These are phyloP conservation scores for Acanthamoeba royreba DNA, from an alignment of 208 protist species.

Conservation along the genomic window DNA sequence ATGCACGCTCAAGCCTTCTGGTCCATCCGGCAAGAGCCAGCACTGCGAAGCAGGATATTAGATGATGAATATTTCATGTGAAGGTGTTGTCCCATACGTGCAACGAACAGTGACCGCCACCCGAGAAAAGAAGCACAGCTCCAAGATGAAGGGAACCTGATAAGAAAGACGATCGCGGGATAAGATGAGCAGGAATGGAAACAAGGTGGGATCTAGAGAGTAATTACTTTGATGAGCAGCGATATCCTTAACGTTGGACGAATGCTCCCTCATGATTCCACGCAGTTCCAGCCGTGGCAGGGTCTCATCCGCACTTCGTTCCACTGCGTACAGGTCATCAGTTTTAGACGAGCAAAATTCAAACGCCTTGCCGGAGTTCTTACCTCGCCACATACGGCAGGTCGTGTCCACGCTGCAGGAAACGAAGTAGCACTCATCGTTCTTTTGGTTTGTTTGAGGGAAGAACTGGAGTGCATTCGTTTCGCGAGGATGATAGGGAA, in stretches of 20 bases:
- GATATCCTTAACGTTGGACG: background rate
- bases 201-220: no score
- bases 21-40: background rate
- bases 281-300: background rate
- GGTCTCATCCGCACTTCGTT: no score
- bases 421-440: background rate
- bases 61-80: no score
- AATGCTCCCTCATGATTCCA: background rate
- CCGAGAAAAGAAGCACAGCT: background rate
- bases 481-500: background rate
- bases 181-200: background rate
- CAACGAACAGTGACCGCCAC: background rate
- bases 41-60: no score
- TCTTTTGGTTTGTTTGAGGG: background rate
- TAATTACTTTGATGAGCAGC: no score
- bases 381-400: background rate
- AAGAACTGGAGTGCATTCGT: background rate
- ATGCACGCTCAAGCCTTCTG: background rate
- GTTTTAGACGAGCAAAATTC: background rate
- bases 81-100: no score
- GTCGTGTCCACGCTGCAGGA: constrained; percentile 28
- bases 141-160: background rate
- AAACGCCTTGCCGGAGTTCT: no score
- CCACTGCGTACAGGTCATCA: background rate
- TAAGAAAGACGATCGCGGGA: background rate